These are phyloP conservation scores for Lentinula novae-zelandiae DNA, from an alignment of 1,284 basidiomycete species.

Conservation along the genomic window DNA sequence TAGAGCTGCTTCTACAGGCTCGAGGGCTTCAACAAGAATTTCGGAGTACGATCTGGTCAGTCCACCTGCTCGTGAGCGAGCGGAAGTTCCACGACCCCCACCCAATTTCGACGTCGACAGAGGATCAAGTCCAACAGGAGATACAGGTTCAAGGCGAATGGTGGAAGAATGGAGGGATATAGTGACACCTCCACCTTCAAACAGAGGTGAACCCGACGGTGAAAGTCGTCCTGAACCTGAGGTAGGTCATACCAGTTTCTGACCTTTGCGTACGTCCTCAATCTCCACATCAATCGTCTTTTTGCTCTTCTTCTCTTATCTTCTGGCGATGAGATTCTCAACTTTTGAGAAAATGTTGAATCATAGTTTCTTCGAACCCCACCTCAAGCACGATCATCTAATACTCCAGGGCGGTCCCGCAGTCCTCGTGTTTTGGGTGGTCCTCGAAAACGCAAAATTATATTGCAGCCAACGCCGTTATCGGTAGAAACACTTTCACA, in stretches of 20 bases:
- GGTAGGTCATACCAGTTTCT: conserved; percentile 3
- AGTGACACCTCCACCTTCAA: not conserved
- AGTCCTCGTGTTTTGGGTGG: conserved; percentile 16
- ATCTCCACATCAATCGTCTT: not conserved
- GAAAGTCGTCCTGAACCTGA: not conserved
- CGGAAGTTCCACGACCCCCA: not conserved
- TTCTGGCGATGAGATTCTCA: not conserved
- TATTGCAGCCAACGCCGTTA: conserved; percentile 9
- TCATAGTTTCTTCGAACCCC: not conserved
- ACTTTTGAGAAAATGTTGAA: not conserved
- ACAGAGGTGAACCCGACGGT: not conserved
- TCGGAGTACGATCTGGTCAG: conserved; percentile 13
- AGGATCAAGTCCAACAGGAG: not conserved
- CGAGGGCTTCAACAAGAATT: conserved; percentile 9
- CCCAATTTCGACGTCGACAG: not conserved
- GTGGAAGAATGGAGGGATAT: conserved; percentile 10
- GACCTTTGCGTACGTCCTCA: not conserved
- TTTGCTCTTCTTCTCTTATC: not conserved
- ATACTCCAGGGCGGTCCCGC: not conserved
- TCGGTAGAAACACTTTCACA: not conserved
- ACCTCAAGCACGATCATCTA: conserved; percentile 6
- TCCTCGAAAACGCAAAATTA: conserved; percentile 8
- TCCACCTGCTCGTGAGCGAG: conserved; percentile 3
- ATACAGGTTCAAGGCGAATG: not conserved
- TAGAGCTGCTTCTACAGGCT: conserved; percentile 1